Base-by-base conservation (phyloP, 345 rosid species). In the Hypericum androsaemum region DNA sequence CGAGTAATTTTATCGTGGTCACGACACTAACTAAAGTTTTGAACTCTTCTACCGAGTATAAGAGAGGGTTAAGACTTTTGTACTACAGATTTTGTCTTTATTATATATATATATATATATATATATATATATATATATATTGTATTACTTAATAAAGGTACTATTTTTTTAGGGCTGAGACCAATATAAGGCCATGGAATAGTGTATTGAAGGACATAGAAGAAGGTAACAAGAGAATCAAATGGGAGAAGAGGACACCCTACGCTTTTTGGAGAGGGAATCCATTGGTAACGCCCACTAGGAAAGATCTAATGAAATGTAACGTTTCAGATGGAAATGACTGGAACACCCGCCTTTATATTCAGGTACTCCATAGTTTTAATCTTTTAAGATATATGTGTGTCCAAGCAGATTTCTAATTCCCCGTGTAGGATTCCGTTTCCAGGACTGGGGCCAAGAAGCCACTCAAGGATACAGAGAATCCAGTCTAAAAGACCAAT, bases 261-360 rank as follows among this genome's bases (percentile, higher is more conserved):
- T 77, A 67, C 41, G 83, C 85, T 50, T 78, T 72, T 44, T 83
- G 85, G 87, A 83, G 37, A 56, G 92, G 88, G 12, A 79, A 78
- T 51, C 88, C 72, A 35, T 0, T 53, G 15, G 77, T 72, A 41
- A 47, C 67, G 37, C 53, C 68, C 5, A 39, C 54, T 8, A 56
- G 73, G 50, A 52, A 39, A 49, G 67, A 64, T 16, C 62, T 72
- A 17, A 51, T 72, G 59, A 72, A 60, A 32, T 72, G 77, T 43
- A 72, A 68, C 42, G 59, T 61, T 40, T 60, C 77, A 0, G 53
- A 48, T 6, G 45, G 56, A 48, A 41, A 22, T 22, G 32, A 22
- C 32, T 22, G 32, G 32, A 22, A 22, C 32, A 22, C 32, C 32
- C 32, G 32, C 32, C 32, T 22, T 4, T 22, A 22, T 22, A 22